Evolutionary conservation across 2,329 filamentous ascomycete genomes (phyloP), one percentile per base, ranked within the genome.

Genomic region (Alternaria triticimaculans): DNA sequence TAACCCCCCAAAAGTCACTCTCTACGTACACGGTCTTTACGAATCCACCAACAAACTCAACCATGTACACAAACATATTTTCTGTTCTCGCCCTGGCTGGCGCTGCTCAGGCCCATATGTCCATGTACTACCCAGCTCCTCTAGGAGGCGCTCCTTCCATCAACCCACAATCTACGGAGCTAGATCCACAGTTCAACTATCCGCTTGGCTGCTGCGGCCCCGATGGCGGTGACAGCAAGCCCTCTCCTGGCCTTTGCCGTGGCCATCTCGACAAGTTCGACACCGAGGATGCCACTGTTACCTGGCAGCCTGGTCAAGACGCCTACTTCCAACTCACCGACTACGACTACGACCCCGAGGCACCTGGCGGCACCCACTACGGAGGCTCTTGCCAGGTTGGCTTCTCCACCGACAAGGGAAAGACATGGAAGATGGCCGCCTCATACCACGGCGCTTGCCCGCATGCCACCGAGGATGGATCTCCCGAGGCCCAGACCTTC

Each of bases 391-490:
- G 83, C 69, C 83, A 84, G 66, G 80, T 83, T 9, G 83, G 83
- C 7, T 81, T 83, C 69, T 82, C 78, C 15, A 71, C 74, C 20
- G 82, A 85, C 63, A 72, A 75, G 37, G 83, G 82, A 58, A 71
- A 79, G 57, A 83, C 79, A 1, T 84, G 84, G 76, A 80, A 80
- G 55, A 80, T 84, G 6, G 81, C 80, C 5, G 81, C 79, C 11
- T 81, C 78, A 10, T 85, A 82, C 68, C 80, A 84, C 61, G 83
- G 83, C 23, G 80, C 83, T 68, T 85, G 83, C 68, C 83, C 83
- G 6, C 80, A 82, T 61, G 80, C 82, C 43, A 69, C 70, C 12
- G 62, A 78, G 18, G 73, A 78, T 25, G 80, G 80, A 12, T 80
- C 77, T 8, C 79, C 81, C 4, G 72, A 74, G 14, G 77, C 77